Conservation (phyloP, 306 rosid species). For the Sicyos edulis region DNA sequence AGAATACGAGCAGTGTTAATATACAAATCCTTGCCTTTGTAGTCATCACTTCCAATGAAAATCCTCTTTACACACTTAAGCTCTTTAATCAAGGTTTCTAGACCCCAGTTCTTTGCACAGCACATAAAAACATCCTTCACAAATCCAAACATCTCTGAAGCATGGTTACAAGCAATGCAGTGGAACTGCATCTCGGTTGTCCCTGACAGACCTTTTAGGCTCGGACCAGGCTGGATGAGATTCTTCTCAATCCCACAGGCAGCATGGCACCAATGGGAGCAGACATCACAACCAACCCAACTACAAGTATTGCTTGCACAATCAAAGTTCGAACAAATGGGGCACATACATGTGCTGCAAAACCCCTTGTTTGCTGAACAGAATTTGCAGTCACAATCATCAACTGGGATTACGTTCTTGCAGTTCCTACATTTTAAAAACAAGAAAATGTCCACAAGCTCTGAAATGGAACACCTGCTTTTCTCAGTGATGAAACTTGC, state of each 20-base stretch:
- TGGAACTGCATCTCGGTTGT: slow-evolving; percentile 90
- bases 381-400: slow-evolving; percentile 94
- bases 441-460: slow-evolving; percentile 78
- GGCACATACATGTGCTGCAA: slow-evolving; percentile 95
- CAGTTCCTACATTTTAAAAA: slow-evolving; percentile 72
- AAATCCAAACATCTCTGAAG: slow-evolving; percentile 97
- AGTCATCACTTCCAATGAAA: slow-evolving; percentile 79
- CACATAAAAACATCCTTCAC: slow-evolving; percentile 80
- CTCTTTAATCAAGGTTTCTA: slow-evolving; percentile 75
- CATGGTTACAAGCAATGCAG: slow-evolving; percentile 83
- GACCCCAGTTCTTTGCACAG: slow-evolving; percentile 93
- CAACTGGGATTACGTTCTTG: slow-evolving; percentile 74
- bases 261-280: slow-evolving; percentile 99
- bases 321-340: slow-evolving; percentile 88
- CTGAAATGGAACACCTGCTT: slow-evolving; percentile 33
- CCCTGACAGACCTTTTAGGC: slow-evolving; percentile 87
- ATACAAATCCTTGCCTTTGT: slow-evolving; percentile 82
- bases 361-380: slow-evolving; percentile 79
- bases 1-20: slow-evolving; percentile 56
- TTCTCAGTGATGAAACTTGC: slow-evolving; percentile 57
- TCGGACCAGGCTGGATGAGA: slow-evolving; percentile 80
- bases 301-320: slow-evolving; percentile 89
- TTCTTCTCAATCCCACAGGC: slow-evolving; percentile 79
- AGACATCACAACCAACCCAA: slow-evolving; percentile 97
- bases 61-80: slow-evolving; percentile 83